Base-by-base conservation (phyloP, 495 filamentous ascomycete genomes). In the Penicillium chermesinum region DNA sequence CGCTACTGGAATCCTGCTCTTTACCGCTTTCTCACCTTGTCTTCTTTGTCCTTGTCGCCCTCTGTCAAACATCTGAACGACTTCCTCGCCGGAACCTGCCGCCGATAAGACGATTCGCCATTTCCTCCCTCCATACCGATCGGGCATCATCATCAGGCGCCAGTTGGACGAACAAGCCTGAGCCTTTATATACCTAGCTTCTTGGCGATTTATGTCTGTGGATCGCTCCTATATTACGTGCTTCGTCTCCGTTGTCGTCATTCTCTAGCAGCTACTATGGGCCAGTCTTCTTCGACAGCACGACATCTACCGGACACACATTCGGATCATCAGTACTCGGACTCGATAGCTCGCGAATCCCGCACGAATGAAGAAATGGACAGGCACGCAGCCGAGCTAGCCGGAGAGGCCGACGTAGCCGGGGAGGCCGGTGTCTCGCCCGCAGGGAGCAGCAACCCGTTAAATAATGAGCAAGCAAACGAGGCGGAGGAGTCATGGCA, bases 251-350 rank as follows among this genome's bases (percentile, higher is more conserved):
- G 10, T 30, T 10, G 25, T 10, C 25, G 10, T 10, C 25, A 30
- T 4, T 30, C 39, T 14, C 22, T 35, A 57, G 34, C 41, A 63
- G 58, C 58, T 73, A 72, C 66, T 73, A 75, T 75, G 72, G 72
- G 72, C 70, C 72, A 73, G 55, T 65, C 67, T 54, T 71, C 69
- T 21, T 74, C 72, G 39, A 70, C 70, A 38, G 65, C 67, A 54
- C 61, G 69, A 65, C 58, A 69, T 48, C 57, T 56, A 39, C 63
- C 64, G 38, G 60, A 66, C 41, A 62, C 46, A 46, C 53, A 53
- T 35, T 32, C 59, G 43, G 57, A 61, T 50, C 46, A 52, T 32
- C 38, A 48, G 46, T 13, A 52, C 39, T 53, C 57, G 30, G 57
- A 50, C 36, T 55, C 60, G 41, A 44, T 41, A 53, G 39, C 48